Conservation (phyloP, 2,329 filamentous ascomycete genomes). For the Penicillium frequentans region DNA sequence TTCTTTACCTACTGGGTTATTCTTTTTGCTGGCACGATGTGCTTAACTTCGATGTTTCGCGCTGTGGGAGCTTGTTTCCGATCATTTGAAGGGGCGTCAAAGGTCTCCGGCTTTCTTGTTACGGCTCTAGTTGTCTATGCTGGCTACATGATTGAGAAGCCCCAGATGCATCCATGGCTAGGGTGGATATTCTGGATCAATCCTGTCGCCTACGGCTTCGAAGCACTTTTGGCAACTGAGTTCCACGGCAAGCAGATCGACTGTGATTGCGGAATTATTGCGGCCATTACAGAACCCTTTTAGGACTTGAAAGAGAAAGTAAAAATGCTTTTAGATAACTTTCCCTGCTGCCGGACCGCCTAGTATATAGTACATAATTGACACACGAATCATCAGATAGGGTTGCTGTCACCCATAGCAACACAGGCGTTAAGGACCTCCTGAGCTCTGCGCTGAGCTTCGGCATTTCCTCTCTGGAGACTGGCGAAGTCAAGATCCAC, state of each 20-base stretch:
- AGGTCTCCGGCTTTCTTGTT: slow-evolving; percentile 59
- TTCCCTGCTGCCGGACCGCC: too few relatives aligned
- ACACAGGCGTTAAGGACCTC: too few relatives aligned
- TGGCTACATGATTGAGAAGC: slow-evolving; percentile 9
- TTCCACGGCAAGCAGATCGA: slow-evolving; percentile 52
- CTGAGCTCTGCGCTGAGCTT: too few relatives aligned
- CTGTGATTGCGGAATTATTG: too few relatives aligned
- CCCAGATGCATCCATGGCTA: slow-evolving; percentile 60
- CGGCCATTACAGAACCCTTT: too few relatives aligned
- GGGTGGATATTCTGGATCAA: slow-evolving; percentile 67
- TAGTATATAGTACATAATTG: too few relatives aligned
- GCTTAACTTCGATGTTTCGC: not conserved
- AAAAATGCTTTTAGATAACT: too few relatives aligned
- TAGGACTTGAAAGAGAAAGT: too few relatives aligned
- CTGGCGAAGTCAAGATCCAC: too few relatives aligned
- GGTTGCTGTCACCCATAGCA: too few relatives aligned
- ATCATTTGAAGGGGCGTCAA: not conserved
- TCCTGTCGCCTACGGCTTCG: slow-evolving; percentile 65
- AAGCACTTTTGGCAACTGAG: slow-evolving; percentile 57
- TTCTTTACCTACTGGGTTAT: slow-evolving; percentile 37
- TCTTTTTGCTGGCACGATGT: not conserved
- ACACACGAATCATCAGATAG: too few relatives aligned
- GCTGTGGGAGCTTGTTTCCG: not conserved
- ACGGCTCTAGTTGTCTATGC: slow-evolving; percentile 38
- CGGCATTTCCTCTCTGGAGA: too few relatives aligned